Evolutionary conservation across 2,329 filamentous ascomycete genomes (phyloP).

Genomic region (Hypoxylon sp.): DNA sequence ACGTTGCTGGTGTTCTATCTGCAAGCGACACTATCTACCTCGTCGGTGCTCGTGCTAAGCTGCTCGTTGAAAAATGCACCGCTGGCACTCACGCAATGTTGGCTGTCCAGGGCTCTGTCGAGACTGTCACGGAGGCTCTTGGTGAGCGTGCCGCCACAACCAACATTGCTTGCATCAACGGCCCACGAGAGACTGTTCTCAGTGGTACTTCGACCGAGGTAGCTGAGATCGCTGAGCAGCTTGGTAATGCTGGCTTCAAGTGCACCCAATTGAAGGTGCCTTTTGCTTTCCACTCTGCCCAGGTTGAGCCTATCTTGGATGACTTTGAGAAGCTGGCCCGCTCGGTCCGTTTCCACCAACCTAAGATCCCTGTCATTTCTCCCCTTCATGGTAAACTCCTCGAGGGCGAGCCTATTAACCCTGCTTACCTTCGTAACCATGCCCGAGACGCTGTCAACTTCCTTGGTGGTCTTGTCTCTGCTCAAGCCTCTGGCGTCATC

Average conservation of each 20-base stretch:
- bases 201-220: constrained; percentile 64
- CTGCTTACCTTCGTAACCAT: constrained; percentile 75
- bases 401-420: constrained; percentile 69
- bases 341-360: constrained; percentile 68
- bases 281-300: constrained; percentile 77
- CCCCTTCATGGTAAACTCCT: constrained; percentile 75
- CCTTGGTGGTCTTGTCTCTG: constrained; percentile 71
- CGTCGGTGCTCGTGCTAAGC: constrained; percentile 76
- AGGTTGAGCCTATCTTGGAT: constrained; percentile 74
- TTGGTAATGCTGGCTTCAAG: constrained; percentile 70
- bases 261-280: constrained; percentile 74
- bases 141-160: constrained; percentile 58
- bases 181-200: constrained; percentile 82
- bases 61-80: constrained; percentile 76
- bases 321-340: constrained; percentile 70
- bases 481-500: constrained; percentile 71
- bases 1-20: constrained; percentile 79
- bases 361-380: constrained; percentile 75
- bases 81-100: constrained; percentile 75
- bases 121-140: constrained; percentile 68
- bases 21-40: constrained; percentile 80
- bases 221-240: constrained; percentile 56
- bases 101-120: constrained; percentile 63
- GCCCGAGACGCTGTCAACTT: constrained; percentile 80
- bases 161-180: constrained; percentile 81